Evolutionary conservation across 2,329 filamentous ascomycete genomes (phyloP).

Genomic region (Mycosphaerelloides madeirae): DNA sequence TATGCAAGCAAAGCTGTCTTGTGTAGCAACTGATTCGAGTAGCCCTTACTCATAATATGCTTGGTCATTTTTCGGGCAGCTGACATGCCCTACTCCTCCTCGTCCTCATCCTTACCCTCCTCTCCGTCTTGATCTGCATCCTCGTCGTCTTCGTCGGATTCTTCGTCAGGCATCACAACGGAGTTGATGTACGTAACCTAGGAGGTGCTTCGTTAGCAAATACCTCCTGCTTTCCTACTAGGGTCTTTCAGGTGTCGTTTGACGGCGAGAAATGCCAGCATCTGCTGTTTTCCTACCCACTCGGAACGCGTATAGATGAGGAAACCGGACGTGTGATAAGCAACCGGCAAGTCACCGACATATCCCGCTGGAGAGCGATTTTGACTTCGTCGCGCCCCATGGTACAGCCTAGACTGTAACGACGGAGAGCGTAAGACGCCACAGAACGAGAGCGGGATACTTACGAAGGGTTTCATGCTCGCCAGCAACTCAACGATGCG

Average conservation of each 20-base stretch:
- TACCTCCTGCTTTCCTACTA: too few species aligned
- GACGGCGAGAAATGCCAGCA: too few species aligned
- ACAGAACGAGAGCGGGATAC: constrained; percentile 34
- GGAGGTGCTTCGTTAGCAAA: too few species aligned
- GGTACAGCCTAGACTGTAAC: constrained; percentile 3
- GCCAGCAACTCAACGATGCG: constrained; percentile 61
- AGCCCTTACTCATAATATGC: too few species aligned
- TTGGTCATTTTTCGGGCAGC: too few species aligned
- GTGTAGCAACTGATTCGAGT: too few species aligned
- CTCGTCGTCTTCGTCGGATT: constrained; percentile 27
- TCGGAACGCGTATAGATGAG: too few species aligned
- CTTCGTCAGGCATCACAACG: constrained; percentile 47
- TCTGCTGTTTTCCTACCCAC: too few species aligned
- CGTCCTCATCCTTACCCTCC: constrained; percentile 22
- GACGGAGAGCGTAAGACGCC: constrained; percentile 1
- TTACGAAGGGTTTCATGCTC: constrained; percentile 74
- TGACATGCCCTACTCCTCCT: constrained; percentile 6
- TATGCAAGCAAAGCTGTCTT: too few species aligned
- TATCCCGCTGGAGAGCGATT: background rate
- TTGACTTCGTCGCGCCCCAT: constrained; percentile 7
- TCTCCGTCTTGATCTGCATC: constrained; percentile 25
- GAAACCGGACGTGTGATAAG: too few species aligned
- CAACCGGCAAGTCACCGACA: too few species aligned
- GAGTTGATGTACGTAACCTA: constrained; percentile 50
- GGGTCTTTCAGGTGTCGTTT: too few species aligned